Base-by-base conservation (phyloP, 345 rosid species). In the Sapria himalayana region DNA sequence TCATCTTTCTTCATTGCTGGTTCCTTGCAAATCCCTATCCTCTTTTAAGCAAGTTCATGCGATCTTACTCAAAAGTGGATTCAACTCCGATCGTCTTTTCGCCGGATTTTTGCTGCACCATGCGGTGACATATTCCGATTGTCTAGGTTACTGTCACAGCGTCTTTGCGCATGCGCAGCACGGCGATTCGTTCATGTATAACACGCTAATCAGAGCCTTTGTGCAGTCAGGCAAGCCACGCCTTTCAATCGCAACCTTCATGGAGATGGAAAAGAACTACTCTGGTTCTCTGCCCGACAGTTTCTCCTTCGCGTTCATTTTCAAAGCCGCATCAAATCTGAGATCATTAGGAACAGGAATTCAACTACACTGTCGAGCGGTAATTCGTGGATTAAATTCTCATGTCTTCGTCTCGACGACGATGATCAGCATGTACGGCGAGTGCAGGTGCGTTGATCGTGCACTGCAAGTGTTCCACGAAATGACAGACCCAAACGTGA, bases 361-460 rank as follows among this genome's bases (percentile, higher is more conserved):
- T 58, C 93, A 76, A 50, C 34, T 69, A 60, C 77, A 69, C 52
- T 66, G 75, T 52, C 64, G 62, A 48, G 73, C 69, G 23, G 43
- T 68, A 19, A 51, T 18, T 4, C 54, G 48, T 37, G 78, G 78
- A 25, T 45, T 74, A 0, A 41, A 56, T 48, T 43, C 66, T 2
- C 62, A 66, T 66, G 72, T 76, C 36, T 76, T 73, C 54, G 63
- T 78, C 31, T 69, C 74, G 85, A 86, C 97, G 12, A 81, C 89
- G 51, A 66, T 86, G 80, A 37, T 81, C 10, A 89, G 85, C 43
- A 63, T 78, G 82, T 86, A 86, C 60, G 89, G 94, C 9, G 66
- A 79, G 51, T 78, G 74, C 40, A 80, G 78, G 33, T 72, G 68
- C 39, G 71, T 69, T 50, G 53, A 37, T 11, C 57, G 37, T 14